A percentile compares a stretch with the other conserved stretches of the same genome.
Evolutionary conservation across 2,329 filamentous ascomycete genomes (phyloP).

Genomic region (Cytospora piceicola): DNA sequence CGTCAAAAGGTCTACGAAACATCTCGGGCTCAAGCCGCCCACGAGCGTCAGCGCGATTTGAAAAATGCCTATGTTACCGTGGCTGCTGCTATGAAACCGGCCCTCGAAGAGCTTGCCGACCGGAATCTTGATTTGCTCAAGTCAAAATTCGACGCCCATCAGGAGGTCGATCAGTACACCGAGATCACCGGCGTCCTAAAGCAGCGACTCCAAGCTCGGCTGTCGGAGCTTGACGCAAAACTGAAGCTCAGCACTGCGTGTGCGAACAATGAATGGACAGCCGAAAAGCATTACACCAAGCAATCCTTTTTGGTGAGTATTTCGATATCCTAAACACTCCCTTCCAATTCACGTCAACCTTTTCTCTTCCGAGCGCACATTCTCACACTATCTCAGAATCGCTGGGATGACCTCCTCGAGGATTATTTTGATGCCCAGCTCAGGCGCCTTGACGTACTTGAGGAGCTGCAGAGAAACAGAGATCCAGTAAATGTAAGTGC

Average conservation of each 20-base stretch:
- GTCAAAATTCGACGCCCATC: conserved; percentile 56
- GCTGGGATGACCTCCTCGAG: conserved; percentile 35
- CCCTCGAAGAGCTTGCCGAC: conserved; percentile 67
- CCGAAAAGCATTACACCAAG: conserved; percentile 19
- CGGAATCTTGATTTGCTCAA: conserved; percentile 62
- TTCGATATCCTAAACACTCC: conserved; percentile 15
- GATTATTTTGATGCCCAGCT: conserved; percentile 52
- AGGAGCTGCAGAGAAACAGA: conserved; percentile 47
- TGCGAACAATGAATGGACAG: conserved; percentile 28
- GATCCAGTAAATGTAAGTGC: conserved; percentile 55
- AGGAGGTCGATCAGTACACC: conserved; percentile 57
- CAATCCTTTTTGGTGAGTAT: conserved; percentile 34
- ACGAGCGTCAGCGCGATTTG: conserved; percentile 68
- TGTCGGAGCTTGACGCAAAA: conserved; percentile 34
- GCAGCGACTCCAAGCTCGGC: conserved; percentile 42
- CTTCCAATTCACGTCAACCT: background rate
- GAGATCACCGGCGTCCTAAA: conserved; percentile 57
- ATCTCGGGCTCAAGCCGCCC: conserved; percentile 58
- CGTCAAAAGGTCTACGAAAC: conserved; percentile 61
- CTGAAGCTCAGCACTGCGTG: conserved; percentile 31
- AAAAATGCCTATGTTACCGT: conserved; percentile 68
- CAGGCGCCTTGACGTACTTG: conserved; percentile 50
- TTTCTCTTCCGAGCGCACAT: conserved; percentile 12
- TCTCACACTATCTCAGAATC: conserved; percentile 28
- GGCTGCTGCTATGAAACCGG: conserved; percentile 64